These are phyloP conservation scores for Cyathus striatus DNA, from an alignment of 768 basidiomycete genomes.

Conservation along the genomic window DNA sequence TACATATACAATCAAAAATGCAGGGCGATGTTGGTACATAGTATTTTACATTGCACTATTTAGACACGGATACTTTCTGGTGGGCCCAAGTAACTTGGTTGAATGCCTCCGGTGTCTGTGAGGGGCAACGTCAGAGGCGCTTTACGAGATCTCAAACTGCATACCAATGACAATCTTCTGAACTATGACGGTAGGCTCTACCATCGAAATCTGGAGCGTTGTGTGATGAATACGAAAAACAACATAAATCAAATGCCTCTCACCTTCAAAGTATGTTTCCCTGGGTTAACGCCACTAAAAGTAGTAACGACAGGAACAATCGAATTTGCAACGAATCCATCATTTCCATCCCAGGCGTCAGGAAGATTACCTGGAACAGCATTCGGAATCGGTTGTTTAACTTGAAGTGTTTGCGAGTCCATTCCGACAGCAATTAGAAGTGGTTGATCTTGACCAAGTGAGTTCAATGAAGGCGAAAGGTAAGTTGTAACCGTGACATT, in stretches of 20 bases:
- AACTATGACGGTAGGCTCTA: slow-evolving; percentile 55
- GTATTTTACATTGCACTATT: too few species aligned
- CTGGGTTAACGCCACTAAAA: slow-evolving; percentile 37
- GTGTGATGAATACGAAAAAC: not conserved
- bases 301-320: slow-evolving; percentile 36
- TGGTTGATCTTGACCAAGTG: slow-evolving; percentile 42
- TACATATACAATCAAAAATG: too few species aligned
- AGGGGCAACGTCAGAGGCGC: slow-evolving; percentile 1
- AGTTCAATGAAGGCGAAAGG: slow-evolving; percentile 51
- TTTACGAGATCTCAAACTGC: not conserved
- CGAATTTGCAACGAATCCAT: slow-evolving; percentile 51
- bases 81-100: slow-evolving; percentile 56
- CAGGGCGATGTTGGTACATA: too few species aligned
- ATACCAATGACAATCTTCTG: slow-evolving; percentile 59
- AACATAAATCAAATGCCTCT: slow-evolving; percentile 2
- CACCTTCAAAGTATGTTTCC: slow-evolving; percentile 58
- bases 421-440: slow-evolving; percentile 47
- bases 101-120: slow-evolving; percentile 51
- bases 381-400: slow-evolving; percentile 40
- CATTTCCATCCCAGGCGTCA: slow-evolving; percentile 36
- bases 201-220: slow-evolving; percentile 38
- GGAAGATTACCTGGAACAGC: slow-evolving; percentile 42
- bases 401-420: slow-evolving; percentile 36
- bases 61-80: slow-evolving; percentile 57
- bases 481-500: slow-evolving; percentile 44